A percentile compares a stretch with the other conserved stretches of the same genome.
Evolutionary conservation across 225 moss, liverwort and hornwort species (phyloP).

Genomic region (Thuidium tamariscinum): DNA sequence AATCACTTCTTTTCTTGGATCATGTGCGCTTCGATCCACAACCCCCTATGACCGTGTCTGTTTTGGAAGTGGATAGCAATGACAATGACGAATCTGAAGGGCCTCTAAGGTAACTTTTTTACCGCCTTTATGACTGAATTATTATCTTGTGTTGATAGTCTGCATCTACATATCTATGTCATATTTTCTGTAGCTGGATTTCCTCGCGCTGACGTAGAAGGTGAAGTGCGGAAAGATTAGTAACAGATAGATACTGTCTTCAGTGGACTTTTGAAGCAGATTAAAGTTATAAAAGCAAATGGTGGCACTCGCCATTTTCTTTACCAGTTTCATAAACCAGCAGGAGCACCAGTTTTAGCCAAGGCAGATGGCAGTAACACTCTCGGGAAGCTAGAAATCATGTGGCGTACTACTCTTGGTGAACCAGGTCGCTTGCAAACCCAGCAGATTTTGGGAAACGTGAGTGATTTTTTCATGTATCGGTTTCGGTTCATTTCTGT

Average conservation of each 20-base stretch:
- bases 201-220: not conserved
- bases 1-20: slow-evolving; percentile 87
- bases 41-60: slow-evolving; percentile 53
- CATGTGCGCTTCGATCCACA: slow-evolving; percentile 92
- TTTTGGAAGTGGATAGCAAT: slow-evolving; percentile 71
- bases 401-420: slow-evolving; percentile 98
- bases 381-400: slow-evolving; percentile 88
- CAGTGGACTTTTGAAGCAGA: slow-evolving; percentile 83
- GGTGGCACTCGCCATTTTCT: slow-evolving; percentile 93
- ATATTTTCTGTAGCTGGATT: not conserved
- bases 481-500: not conserved
- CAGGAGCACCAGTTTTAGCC: slow-evolving; percentile 34
- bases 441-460: slow-evolving; percentile 95
- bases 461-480: slow-evolving; percentile 16
- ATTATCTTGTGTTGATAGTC: not conserved
- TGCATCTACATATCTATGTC: not conserved
- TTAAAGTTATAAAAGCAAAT: slow-evolving; percentile 83
- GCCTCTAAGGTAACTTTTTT: slow-evolving; percentile 47
- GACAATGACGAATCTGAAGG: slow-evolving; percentile 59
- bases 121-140: not conserved
- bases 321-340: slow-evolving; percentile 66
- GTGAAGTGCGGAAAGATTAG: not conserved
- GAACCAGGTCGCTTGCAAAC: slow-evolving; percentile 97
- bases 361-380: slow-evolving; percentile 77
- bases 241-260: not conserved